Percentiles rank a stretch among this genome's conserved stretches.
Conservation (phyloP, 1,284 basidiomycete genomes). For the Moniliophthora roreri region DNA sequence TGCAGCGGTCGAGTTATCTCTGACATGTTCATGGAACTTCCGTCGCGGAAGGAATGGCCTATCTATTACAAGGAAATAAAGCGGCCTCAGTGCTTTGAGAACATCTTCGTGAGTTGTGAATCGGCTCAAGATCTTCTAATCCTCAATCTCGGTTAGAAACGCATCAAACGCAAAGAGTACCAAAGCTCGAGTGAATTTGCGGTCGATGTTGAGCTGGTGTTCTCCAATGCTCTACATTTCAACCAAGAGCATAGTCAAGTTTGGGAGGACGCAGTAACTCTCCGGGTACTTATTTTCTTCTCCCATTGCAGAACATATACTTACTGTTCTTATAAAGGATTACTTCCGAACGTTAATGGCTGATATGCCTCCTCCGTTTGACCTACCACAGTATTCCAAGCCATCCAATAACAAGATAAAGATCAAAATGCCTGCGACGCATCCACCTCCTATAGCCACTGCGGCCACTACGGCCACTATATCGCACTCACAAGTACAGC, state of each 20-base stretch:
- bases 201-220: slow-evolving; percentile 86
- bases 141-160: slow-evolving; percentile 52
- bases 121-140: slow-evolving; percentile 2
- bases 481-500: background rate
- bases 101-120: slow-evolving; percentile 66
- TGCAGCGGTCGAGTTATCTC: slow-evolving; percentile 69
- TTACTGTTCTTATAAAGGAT: slow-evolving; percentile 46
- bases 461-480: background rate
- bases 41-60: slow-evolving; percentile 77
- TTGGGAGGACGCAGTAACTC: slow-evolving; percentile 68
- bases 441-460: slow-evolving; percentile 22
- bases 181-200: slow-evolving; percentile 68
- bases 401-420: slow-evolving; percentile 60
- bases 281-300: slow-evolving; percentile 48
- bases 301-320: slow-evolving; percentile 15
- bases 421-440: slow-evolving; percentile 54
- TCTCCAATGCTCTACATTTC: slow-evolving; percentile 86
- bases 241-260: slow-evolving; percentile 76
- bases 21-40: slow-evolving; percentile 81
- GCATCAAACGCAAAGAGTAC: slow-evolving; percentile 76
- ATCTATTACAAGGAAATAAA: slow-evolving; percentile 87
- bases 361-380: slow-evolving; percentile 65
- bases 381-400: slow-evolving; percentile 60
- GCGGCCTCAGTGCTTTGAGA: slow-evolving; percentile 79
- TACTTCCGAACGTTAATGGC: slow-evolving; percentile 72